Evolutionary conservation across 257 asterid species (phyloP).

Genomic region (Mentha longifolia): DNA sequence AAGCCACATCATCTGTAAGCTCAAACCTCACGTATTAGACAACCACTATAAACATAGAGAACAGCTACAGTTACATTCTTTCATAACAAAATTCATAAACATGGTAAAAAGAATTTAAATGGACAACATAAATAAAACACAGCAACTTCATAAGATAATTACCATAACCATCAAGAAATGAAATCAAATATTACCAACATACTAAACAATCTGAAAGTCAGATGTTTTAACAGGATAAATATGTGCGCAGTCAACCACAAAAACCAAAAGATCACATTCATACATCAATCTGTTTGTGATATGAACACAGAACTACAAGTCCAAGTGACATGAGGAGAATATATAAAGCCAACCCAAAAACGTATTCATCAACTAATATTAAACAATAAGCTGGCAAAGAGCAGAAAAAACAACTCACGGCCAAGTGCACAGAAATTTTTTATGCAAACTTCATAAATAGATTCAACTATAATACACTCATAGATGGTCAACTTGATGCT

Average conservation of each 20-base stretch:
- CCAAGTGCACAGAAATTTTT: neutral
- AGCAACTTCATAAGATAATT: conserved; percentile 4
- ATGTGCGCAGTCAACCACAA: conserved; percentile 23
- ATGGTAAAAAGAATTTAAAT: conserved; percentile 14
- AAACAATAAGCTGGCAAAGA: neutral
- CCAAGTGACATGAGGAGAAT: neutral
- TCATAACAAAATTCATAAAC: conserved; percentile 11
- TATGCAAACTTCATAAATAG: neutral
- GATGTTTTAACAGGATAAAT: conserved; percentile 9
- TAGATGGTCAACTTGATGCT: neutral
- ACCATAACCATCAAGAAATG: conserved; percentile 7
- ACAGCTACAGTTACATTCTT: conserved; percentile 19
- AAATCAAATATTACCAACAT: neutral
- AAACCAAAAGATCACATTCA: conserved; percentile 8
- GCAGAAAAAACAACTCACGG: neutral
- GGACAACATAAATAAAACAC: neutral
- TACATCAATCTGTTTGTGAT: neutral
- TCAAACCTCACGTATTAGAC: conserved; percentile 13
- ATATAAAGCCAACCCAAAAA: neutral
- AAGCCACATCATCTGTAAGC: conserved; percentile 14
- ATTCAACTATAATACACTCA: neutral
- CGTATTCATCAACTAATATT: neutral
- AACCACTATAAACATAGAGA: neutral
- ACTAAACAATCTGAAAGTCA: conserved; percentile 13
- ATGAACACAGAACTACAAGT: conserved; percentile 13